Base-by-base conservation (phyloP, 1,284 basidiomycete species). In the Cutaneotrichosporon sp. region DNA sequence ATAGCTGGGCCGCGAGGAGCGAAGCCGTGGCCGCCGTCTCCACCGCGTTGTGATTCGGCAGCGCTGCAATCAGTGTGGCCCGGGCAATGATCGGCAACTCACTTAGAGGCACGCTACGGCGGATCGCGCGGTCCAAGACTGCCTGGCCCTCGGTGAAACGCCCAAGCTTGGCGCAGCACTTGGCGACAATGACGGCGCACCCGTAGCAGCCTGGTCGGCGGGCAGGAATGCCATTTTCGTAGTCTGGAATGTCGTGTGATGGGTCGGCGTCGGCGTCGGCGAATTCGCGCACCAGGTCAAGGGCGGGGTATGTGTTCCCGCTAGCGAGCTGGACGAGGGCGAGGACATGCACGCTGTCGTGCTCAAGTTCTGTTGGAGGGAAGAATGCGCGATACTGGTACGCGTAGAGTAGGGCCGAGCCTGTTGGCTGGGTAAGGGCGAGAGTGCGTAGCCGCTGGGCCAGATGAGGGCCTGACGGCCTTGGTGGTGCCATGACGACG, bases 271-370 rank as follows among this genome's bases (percentile, higher is more conserved):
- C 84, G 72, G 75, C 67, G 30, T 76, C 73, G 2, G 75, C 75
- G 0, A 57, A 47, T 38, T 77, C 73, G 22, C 87, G 86, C 63
- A 91, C 89, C 46, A 91, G 82, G 73, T 86, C 83, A 31, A 91
- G 80, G 0, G 91, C 91, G 7, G 90, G 89, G 76, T 91, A 89
- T 3, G 88, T 85, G 75, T 91, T 89, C 53, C 86, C 86, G 68
- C 88, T 84, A 13, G 85, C 86, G 55, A 95, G 84, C 63, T 93
- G 85, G 49, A 88, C 85, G 51, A 86, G 87, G 68, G 91, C 90
- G 81, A 91, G 90, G 36, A 92, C 84, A 82, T 94, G 91, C 62
- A 90, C 86, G 69, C 90, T 87, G 77, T 92, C 90, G 76, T 93
- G 91, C 75, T 88, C 88, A 47, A 81, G 79, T 0, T 72, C 65